Base-by-base conservation (phyloP, 495 filamentous ascomycete species). In the Penicillium paxilli region DNA sequence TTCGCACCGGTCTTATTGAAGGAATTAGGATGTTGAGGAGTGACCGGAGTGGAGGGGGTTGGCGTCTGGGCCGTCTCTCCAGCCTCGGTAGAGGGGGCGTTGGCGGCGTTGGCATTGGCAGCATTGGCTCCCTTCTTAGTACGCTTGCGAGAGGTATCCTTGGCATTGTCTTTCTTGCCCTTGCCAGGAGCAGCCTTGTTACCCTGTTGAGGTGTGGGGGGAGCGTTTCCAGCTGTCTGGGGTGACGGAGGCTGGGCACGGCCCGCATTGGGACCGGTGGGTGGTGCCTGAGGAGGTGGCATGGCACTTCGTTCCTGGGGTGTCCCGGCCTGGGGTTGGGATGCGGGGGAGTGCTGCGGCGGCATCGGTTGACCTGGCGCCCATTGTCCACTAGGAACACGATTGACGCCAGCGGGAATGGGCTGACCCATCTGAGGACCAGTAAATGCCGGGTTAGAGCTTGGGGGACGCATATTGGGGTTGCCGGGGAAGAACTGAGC, bases 231-330 rank as follows among this genome's bases (percentile, higher is more conserved):
- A 47, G 73, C 75, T 32, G 87, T 84, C 58, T 92, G 89, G 24
- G 92, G 93, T 35, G 92, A 95, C 35, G 89, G 80, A 4, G 91
- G 90, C 58, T 80, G 83, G 35, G 83, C 80, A 57, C 87, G 85
- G 32, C 78, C 83, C 59, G 79, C 82, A 22, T 80, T 78, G 66
- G 79, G 76, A 38, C 77, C 80, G 20, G 79, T 76, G 11, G 87
- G 79, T 6, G 89, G 90, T 21, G 87, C 89, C 53, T 89, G 88
- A n/a, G 94, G 93, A 12, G 92, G 93, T 40, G 90, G 91, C 92
- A 96, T 96, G 3, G 81, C 71, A 57, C 68, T 73, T 35, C 86
- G 80, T 68, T 91, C 88, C 64, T 90, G 88, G 3, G 90, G 87
- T 10, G 88, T 92, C 7, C 86, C 86, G 60, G 80, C 80, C 45